Base-by-base conservation (phyloP, 2,329 filamentous ascomycete species). In the Pezicula neosporulosa region DNA sequence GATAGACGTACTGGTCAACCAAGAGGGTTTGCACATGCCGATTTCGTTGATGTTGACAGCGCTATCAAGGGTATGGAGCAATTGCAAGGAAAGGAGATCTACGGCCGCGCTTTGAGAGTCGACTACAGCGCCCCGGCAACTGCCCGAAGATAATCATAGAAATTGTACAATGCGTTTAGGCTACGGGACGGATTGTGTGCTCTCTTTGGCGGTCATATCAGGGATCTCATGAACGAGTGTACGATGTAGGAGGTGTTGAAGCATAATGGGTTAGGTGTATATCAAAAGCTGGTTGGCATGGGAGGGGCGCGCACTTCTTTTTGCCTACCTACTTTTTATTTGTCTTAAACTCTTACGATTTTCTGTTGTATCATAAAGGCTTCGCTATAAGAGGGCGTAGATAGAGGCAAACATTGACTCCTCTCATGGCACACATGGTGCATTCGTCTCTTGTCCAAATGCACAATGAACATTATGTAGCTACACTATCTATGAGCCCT, bases 21-120 rank as follows among this genome's bases (percentile, higher is more conserved):
- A 36, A 80, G 89, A 67, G 91, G 91, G 55, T 96, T 94, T 66
- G 88, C 86, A 18, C 90, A 96, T 66, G 87, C 86, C 45, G 89
- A 95, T 65, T 96, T 96, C 68, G 64, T 79, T 41, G 82, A 88
- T 60, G 66, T 85, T 37, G 78, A 83, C 56, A 82, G 82, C 55
- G 89, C 90, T n/a, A 62, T 71, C 49, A 73, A 72, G 55, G 90
- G 81, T 0, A 73, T 73, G 61, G 78, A 83, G 49, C 58, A 74
- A 13, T 72, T 96, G 37, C 57, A 68, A 48, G 69, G 72, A 19
- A 81, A 81, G 68, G 68, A 73, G 44, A 72, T 92, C n/a, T 85
- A 85, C 60, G 85, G 85, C 39, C 80, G 90, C 50, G 64, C 68
- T 48, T 71, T 96, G 58, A 78, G 78, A 51, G 60, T 92, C 21